Conservation (phyloP, 2,329 filamentous ascomycete genomes). For the Ophiostoma piceae region DNA sequence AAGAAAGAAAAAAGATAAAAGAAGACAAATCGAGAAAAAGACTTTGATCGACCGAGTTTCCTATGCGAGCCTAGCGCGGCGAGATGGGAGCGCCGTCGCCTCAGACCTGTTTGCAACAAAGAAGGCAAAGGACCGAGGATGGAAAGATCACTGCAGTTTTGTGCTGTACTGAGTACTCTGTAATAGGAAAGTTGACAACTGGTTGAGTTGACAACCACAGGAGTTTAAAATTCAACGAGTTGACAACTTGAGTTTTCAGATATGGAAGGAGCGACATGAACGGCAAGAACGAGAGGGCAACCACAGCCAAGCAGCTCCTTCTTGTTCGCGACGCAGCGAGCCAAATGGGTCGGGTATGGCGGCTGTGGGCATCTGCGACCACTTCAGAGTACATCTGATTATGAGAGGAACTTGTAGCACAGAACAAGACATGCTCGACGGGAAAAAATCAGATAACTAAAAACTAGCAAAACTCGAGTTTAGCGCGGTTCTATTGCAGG, state of each 20-base stretch:
- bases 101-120: not conserved
- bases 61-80: not conserved
- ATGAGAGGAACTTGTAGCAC: not conserved
- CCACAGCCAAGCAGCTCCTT: not conserved
- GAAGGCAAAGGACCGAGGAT: not conserved
- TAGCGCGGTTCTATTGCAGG: not conserved
- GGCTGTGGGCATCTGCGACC: not conserved
- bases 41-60: not conserved
- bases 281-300: not conserved
- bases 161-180: no score
- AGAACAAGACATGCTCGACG: not conserved
- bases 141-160: not conserved
- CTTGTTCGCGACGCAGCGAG: not conserved
- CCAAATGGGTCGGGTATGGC: not conserved
- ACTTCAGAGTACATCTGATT: not conserved
- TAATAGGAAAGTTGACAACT: not conserved
- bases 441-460: slow-evolving; percentile 13
- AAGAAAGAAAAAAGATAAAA: not conserved
- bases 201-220: not conserved
- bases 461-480: not conserved
- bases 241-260: not conserved
- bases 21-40: not conserved
- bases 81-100: not conserved
- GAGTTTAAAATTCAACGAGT: no score
- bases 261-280: not conserved